Evolutionary conservation across 345 rosid genomes (phyloP), one percentile per base, ranked within the genome.

Genomic region (Barbarea vulgaris): DNA sequence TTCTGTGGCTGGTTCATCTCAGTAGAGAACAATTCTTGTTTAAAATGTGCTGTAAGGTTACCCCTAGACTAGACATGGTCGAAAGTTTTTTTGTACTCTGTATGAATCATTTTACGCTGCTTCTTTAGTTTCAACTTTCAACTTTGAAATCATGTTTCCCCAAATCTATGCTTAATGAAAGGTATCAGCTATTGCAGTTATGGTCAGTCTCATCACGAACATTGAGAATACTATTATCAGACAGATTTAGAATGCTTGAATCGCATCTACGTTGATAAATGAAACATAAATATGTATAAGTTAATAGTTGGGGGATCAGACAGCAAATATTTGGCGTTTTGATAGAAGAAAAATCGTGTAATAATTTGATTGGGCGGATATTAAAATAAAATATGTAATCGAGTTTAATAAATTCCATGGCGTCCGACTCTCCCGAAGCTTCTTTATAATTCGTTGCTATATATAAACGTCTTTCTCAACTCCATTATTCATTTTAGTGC

Each of bases 361-460:
- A 64, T 31, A 51, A 4, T 76, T 30, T 44, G 60, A 4, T 76
- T 56, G 75, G 75, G 65, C 51, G 70, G 80, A 53, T 57, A 11
- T 15, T 0, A 69, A 42, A 74, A 57, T 3, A 21, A 46, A 33
- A 51, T 25, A 79, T 81, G 66, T 7, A 44, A 74, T 50, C 8
- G 61, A 69, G 80, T 67, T 86, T 65, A 19, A 72, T 0, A 48
- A 34, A 9, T 5, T 14, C 19, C 22, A 31, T 81, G 64, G 67
- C 79, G 82, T 84, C 91, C 90, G 86, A 55, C 2, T 56, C 78
- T 87, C 90, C 72, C 80, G 92, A 91, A 88, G 66, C 88, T 87
- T 91, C 93, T 65, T 22, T 69, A 15, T 34, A 4, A 30, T 48
- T 25, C 31, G 3, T 53, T 42, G 4, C n/a, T 36, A 39, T 74